A percentile compares a stretch with the other conserved stretches of the same genome.
phyloP scores from a whole-genome alignment of 257 asterid genomes.

The Ajuga chamaepitys region DNA sequence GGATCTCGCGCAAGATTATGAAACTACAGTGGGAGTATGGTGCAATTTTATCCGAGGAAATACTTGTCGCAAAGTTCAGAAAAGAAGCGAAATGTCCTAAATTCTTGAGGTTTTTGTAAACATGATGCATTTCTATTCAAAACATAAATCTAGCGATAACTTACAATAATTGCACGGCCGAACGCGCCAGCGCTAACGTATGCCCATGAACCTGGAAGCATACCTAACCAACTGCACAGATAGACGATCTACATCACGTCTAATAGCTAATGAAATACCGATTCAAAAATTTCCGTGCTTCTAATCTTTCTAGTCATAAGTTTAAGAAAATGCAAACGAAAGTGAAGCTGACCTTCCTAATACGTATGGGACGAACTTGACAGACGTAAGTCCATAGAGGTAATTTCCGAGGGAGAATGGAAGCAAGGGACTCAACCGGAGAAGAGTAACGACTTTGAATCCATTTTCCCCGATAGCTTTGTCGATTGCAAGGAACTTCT shows the following conservation, averaged over 20 bases:
- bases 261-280: neutral
- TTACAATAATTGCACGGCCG: constrained; percentile 90
- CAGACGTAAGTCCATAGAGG: constrained; percentile 93
- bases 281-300: too few relatives aligned
- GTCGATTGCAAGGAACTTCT: constrained; percentile 91
- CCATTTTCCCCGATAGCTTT: constrained; percentile 97
- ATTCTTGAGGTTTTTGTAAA: too few relatives aligned
- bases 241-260: constrained; percentile 9
- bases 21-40: too few relatives aligned
- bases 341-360: constrained; percentile 67
- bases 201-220: constrained; percentile 99
- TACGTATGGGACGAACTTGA: constrained; percentile 82
- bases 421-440: constrained; percentile 96
- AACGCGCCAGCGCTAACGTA: constrained; percentile 98
- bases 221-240: constrained; percentile 83
- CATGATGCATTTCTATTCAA: too few relatives aligned
- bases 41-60: too few relatives aligned
- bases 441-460: constrained; percentile 90
- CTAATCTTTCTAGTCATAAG: too few relatives aligned
- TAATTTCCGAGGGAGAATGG: constrained; percentile 96
- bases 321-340: neutral
- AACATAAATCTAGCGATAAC: constrained; percentile 14
- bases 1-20: too few relatives aligned
- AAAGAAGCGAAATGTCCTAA: too few relatives aligned
- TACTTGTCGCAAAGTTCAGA: too few relatives aligned